Conservation (phyloP, 2,329 filamentous ascomycete species). For the Fusarium marasasianum region DNA sequence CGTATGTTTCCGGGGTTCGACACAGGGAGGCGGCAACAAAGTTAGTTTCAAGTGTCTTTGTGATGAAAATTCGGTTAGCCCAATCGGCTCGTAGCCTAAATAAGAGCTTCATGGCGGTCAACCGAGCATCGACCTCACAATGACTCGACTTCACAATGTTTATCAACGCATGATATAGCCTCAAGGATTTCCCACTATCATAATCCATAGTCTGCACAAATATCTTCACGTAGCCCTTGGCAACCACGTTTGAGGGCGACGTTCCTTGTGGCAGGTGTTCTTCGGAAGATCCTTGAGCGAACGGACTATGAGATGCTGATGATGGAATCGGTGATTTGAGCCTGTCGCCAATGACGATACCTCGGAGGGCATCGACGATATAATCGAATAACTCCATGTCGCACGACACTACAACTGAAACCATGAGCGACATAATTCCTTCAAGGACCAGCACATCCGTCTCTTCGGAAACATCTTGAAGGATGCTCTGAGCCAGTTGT, state of each 20-base stretch:
- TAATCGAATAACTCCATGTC: constrained; percentile 67
- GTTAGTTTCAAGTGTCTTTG: constrained; percentile 74
- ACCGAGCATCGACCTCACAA: constrained; percentile 73
- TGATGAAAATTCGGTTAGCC: constrained; percentile 78
- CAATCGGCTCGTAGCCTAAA: constrained; percentile 87
- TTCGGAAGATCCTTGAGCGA: constrained; percentile 33
- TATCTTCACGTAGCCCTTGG: constrained; percentile 75
- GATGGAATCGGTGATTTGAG: constrained; percentile 54
- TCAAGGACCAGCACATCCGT: constrained; percentile 72
- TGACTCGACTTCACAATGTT: constrained; percentile 68
- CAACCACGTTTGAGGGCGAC: constrained; percentile 75
- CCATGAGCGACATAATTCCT: constrained; percentile 70
- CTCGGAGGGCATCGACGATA: constrained; percentile 62
- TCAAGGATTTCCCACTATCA: constrained; percentile 71
- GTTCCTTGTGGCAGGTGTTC: constrained; percentile 45
- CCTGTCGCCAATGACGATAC: constrained; percentile 61
- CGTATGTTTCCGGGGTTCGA: constrained; percentile 66
- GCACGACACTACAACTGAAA: constrained; percentile 70
- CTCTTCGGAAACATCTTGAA: constrained; percentile 70
- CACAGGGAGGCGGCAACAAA: constrained; percentile 77
- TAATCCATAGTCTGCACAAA: constrained; percentile 78
- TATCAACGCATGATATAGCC: constrained; percentile 70
- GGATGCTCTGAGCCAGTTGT: constrained; percentile 68
- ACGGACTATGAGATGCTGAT: constrained; percentile 39
- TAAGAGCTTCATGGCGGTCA: constrained; percentile 80